Conservation (phyloP, 2,329 filamentous ascomycete genomes). For the Tolypocladium album region DNA sequence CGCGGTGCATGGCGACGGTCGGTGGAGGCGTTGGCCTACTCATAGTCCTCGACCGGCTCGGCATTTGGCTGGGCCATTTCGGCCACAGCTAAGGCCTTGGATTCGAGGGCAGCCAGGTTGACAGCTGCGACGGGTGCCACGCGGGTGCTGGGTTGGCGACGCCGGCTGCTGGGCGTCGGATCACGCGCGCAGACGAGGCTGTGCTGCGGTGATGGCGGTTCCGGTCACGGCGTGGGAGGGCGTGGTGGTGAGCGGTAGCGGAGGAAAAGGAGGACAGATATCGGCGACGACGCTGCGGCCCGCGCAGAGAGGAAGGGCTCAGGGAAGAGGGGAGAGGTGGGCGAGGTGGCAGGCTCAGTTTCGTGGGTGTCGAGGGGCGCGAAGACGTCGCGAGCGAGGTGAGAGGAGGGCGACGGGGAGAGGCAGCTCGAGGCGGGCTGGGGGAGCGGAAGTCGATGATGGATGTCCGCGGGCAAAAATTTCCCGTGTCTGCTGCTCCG, state of each 20-base stretch:
- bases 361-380: not conserved
- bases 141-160: not conserved
- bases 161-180: not conserved
- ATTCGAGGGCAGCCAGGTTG: slow-evolving; percentile 54
- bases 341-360: not conserved
- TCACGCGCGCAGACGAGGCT: not conserved
- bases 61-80: slow-evolving; percentile 58
- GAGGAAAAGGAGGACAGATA: not conserved
- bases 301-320: not conserved
- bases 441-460: slow-evolving; percentile 5
- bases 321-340: not conserved
- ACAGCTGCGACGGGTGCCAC: slow-evolving; percentile 8
- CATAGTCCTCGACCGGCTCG: slow-evolving; percentile 54
- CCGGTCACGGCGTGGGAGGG: not conserved
- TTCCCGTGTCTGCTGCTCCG: slow-evolving; percentile 20
- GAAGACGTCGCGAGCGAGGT: not conserved
- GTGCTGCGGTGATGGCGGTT: not conserved
- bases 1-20: not conserved
- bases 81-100: slow-evolving; percentile 53
- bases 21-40: slow-evolving; percentile 32
- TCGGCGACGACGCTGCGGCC: not conserved
- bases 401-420: not conserved
- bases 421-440: not conserved
- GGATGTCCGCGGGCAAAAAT: slow-evolving; percentile 16
- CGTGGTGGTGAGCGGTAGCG: not conserved